Conservation (phyloP, 1,139 yeast species). For the Spathaspora jeffriesii region DNA sequence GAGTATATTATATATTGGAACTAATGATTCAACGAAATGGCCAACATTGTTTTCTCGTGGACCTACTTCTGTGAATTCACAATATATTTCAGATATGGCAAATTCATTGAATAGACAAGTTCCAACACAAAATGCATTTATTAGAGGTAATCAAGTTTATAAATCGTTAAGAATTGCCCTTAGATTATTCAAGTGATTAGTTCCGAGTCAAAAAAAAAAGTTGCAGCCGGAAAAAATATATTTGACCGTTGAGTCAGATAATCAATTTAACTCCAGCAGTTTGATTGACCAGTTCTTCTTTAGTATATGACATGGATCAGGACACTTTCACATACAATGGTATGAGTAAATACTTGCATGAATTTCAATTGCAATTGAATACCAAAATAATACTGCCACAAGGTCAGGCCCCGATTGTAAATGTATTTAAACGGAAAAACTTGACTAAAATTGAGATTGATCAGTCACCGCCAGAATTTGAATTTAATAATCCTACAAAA, state of each 20-base stretch:
- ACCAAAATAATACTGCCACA: neutral
- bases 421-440: constrained; percentile 24
- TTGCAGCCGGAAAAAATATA: neutral
- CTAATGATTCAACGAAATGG: constrained; percentile 4
- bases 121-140: constrained; percentile 1
- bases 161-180: neutral
- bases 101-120: constrained; percentile 9
- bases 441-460: constrained; percentile 14
- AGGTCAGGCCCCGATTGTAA: constrained; percentile 9
- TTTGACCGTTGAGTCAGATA: neutral
- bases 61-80: neutral
- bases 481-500: constrained; percentile 14
- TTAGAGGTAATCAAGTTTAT: neutral
- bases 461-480: constrained; percentile 14
- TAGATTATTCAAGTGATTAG: neutral
- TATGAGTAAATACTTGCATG: constrained; percentile 7
- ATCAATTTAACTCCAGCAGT: neutral
- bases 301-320: neutral
- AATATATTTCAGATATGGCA: constrained; percentile 6
- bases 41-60: neutral
- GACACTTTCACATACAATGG: constrained; percentile 1
- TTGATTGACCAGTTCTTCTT: too few species aligned
- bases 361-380: constrained; percentile 15
- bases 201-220: constrained; percentile 3
- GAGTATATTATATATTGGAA: constrained; percentile 43